Conservation (phyloP, 805 yeast genomes). For the Isabelozyma pseudorhagii region DNA sequence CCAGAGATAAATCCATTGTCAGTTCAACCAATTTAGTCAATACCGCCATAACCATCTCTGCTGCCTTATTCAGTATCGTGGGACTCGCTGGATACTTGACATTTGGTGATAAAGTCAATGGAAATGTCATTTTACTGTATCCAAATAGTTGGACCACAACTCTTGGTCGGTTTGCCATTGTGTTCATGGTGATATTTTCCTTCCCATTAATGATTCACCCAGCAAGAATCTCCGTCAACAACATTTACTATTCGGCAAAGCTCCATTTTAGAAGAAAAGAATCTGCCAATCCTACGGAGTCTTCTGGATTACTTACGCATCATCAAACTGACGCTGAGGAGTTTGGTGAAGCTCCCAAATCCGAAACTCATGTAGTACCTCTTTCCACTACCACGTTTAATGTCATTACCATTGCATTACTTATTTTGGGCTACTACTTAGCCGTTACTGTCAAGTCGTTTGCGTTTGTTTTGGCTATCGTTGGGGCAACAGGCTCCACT, state of each 20-base stretch:
- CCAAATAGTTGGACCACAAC: slow-evolving; percentile 64
- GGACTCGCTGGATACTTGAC: slow-evolving; percentile 85
- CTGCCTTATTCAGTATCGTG: slow-evolving; percentile 60
- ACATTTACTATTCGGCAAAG: slow-evolving; percentile 55
- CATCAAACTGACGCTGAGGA: neutral
- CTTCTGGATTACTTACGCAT: slow-evolving; percentile 3
- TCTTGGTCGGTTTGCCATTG: slow-evolving; percentile 77
- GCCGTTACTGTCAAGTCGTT: slow-evolving; percentile 71
- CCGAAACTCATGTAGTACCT: slow-evolving; percentile 21
- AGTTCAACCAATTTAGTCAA: slow-evolving; percentile 39
- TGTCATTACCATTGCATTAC: slow-evolving; percentile 25
- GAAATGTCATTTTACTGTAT: slow-evolving; percentile 79
- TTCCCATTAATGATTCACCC: slow-evolving; percentile 92
- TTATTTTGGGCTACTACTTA: slow-evolving; percentile 54
- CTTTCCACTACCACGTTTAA: slow-evolving; percentile 22
- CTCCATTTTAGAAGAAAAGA: slow-evolving; percentile 11
- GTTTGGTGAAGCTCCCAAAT: neutral
- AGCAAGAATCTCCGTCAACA: slow-evolving; percentile 76
- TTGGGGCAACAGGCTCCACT: slow-evolving; percentile 92
- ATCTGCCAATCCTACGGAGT: neutral
- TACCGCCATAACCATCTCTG: slow-evolving; percentile 57
- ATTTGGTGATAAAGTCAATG: slow-evolving; percentile 75
- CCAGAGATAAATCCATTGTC: slow-evolving; percentile 49
- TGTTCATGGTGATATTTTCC: slow-evolving; percentile 74
- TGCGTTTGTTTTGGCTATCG: slow-evolving; percentile 79